These are phyloP conservation scores for Madurella fahalii DNA, from an alignment of 2,329 filamentous ascomycete genomes.

Conservation along the genomic window DNA sequence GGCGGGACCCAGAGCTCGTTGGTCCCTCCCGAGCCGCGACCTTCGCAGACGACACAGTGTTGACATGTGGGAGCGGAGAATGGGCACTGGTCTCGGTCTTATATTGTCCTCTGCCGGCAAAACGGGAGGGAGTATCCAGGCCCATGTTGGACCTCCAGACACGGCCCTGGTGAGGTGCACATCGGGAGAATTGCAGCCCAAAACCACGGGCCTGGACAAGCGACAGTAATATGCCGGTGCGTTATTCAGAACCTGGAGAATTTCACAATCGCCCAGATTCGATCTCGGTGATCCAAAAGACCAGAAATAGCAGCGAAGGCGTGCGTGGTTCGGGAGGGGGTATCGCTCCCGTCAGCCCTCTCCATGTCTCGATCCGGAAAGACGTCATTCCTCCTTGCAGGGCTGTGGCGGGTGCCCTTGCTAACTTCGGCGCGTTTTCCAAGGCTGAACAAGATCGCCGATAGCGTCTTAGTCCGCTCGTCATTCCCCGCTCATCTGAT, in stretches of 20 bases:
- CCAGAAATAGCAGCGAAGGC: constrained; percentile 17
- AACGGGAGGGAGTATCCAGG: background rate
- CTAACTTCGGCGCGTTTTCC: constrained; percentile 15
- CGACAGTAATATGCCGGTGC: background rate
- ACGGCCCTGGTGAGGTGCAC: background rate
- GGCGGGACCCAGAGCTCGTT: background rate
- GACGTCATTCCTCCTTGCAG: constrained; percentile 21
- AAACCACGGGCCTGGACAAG: background rate
- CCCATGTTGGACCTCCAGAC: background rate
- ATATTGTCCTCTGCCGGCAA: background rate
- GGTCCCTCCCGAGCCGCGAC: background rate
- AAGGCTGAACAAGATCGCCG: constrained; percentile 24
- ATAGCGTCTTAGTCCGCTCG: constrained; percentile 7
- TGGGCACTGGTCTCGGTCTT: background rate
- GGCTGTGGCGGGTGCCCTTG: constrained; percentile 13
- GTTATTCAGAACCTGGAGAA: background rate
- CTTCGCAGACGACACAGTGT: background rate
- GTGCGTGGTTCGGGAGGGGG: too few relatives aligned
- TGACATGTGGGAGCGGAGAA: constrained; percentile 1
- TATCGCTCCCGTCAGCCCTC: background rate
- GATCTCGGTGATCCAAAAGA: constrained; percentile 1
- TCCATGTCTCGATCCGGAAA: constrained; percentile 16
- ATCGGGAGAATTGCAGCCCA: background rate
- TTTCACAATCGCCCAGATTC: background rate
- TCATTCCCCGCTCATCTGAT: constrained; percentile 7